These are phyloP conservation scores for Termitomyces sp. DNA, from an alignment of 768 basidiomycete species.

Conservation along the genomic window DNA sequence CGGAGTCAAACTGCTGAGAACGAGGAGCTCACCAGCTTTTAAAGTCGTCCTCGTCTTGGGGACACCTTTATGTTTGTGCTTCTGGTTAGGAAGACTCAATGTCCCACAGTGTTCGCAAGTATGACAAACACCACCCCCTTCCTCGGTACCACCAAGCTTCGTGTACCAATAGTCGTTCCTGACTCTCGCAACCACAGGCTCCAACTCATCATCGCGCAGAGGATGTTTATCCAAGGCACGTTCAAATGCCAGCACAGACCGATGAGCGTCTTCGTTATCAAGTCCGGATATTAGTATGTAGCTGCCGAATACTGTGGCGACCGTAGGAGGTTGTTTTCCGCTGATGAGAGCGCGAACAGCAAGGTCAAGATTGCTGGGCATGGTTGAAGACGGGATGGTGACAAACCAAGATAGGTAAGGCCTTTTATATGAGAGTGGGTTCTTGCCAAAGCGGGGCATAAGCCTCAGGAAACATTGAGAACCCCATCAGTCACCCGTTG, in stretches of 20 bases:
- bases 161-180: conserved; percentile 16
- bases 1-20: neutral
- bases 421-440: neutral
- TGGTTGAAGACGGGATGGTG: neutral
- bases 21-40: neutral
- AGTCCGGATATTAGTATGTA: conserved; percentile 14
- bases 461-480: neutral
- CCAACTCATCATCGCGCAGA: conserved; percentile 5
- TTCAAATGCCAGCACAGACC: conserved; percentile 12
- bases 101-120: conserved; percentile 12
- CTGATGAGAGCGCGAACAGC: conserved; percentile 7
- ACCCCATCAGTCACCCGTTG: conserved; percentile 9
- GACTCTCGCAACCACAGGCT: conserved; percentile 10
- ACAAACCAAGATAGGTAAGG: neutral
- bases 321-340: conserved; percentile 9
- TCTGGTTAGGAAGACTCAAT: neutral
- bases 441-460: neutral
- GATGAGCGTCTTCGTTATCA: conserved; percentile 4
- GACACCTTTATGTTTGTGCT: neutral
- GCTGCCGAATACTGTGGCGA: conserved; percentile 11
- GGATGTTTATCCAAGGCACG: conserved; percentile 16
- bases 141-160: conserved; percentile 13
- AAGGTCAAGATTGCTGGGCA: conserved; percentile 15
- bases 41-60: neutral
- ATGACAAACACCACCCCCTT: conserved; percentile 6